These are phyloP conservation scores for Trichothecium roseum DNA, from an alignment of 2,329 filamentous ascomycete genomes.

Conservation along the genomic window DNA sequence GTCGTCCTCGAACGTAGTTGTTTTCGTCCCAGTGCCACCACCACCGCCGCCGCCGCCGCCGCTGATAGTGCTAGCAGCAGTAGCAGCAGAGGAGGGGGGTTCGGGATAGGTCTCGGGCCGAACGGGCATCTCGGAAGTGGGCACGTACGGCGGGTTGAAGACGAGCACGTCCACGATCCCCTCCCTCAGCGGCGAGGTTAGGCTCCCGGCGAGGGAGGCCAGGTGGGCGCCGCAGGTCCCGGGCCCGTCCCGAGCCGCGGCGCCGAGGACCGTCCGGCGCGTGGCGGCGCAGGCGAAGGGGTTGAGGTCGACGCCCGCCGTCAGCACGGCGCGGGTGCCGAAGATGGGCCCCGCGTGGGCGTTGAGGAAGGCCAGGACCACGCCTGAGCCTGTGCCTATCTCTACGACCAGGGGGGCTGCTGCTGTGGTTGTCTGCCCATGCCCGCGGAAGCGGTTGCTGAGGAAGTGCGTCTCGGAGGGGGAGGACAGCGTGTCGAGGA, in stretches of 20 bases:
- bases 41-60: no score
- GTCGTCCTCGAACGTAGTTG: constrained; percentile 59
- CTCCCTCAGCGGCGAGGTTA: constrained; percentile 49
- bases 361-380: constrained; percentile 81
- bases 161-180: constrained; percentile 68
- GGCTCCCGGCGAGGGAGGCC: constrained; percentile 59
- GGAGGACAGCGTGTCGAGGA: constrained; percentile 83
- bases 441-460: constrained; percentile 43
- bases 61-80: no score
- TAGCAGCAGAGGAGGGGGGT: constrained; percentile 26
- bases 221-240: constrained; percentile 43
- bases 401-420: constrained; percentile 65
- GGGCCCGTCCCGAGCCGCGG: constrained; percentile 24
- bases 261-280: constrained; percentile 50
- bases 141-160: constrained; percentile 97
- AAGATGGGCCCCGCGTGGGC: constrained; percentile 67
- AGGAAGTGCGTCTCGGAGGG: constrained; percentile 60
- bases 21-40: no score
- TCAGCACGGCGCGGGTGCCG: constrained; percentile 57
- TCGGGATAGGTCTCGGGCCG: constrained; percentile 23
- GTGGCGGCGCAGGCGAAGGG: constrained; percentile 72
- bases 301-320: constrained; percentile 78
- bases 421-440: no score
- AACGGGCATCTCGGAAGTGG: constrained; percentile 63
- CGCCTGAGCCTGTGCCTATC: constrained; percentile 82